These are phyloP conservation scores for Aspergillus oerlinghausenensis DNA, from an alignment of 2,329 filamentous ascomycete genomes.

Conservation along the genomic window DNA sequence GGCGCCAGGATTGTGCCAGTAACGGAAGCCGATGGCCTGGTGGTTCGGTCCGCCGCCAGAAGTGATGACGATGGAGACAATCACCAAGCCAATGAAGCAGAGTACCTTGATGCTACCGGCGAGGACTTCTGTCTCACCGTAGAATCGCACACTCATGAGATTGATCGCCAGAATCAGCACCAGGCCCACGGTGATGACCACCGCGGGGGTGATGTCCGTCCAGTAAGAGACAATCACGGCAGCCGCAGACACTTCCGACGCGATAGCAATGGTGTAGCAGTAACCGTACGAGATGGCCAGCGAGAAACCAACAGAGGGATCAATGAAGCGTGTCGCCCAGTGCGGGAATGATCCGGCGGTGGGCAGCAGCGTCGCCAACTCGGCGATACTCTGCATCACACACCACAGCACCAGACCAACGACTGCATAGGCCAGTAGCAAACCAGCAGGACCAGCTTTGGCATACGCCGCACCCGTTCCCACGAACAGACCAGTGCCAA, in stretches of 20 bases:
- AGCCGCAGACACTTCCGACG: constrained; percentile 74
- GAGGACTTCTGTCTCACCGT: constrained; percentile 30
- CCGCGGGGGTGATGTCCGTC: constrained; percentile 60
- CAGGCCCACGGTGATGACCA: constrained; percentile 57
- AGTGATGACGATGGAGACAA: constrained; percentile 31
- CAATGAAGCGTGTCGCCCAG: constrained; percentile 84
- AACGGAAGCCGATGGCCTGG: constrained; percentile 32
- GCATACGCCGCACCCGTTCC: constrained; percentile 69
- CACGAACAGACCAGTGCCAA: constrained; percentile 76
- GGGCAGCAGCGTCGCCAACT: constrained; percentile 84
- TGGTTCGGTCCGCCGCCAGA: constrained; percentile 29
- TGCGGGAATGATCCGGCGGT: constrained; percentile 87
- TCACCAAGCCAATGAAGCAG: constrained; percentile 26
- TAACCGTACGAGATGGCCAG: constrained; percentile 75
- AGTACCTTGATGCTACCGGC: constrained; percentile 30
- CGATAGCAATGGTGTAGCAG: constrained; percentile 75
- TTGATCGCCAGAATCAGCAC: constrained; percentile 28
- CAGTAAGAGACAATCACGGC: constrained; percentile 82
- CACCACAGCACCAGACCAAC: constrained; percentile 80
- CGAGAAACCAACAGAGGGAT: constrained; percentile 87
- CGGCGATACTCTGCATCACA: constrained; percentile 83
- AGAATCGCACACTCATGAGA: constrained; percentile 29
- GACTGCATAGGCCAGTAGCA: constrained; percentile 58
- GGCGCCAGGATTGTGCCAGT: constrained; percentile 30
- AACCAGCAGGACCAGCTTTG: constrained; percentile 67